phyloP scores from a whole-genome alignment of 345 rosid species.

The Psidium friedrichsthalianum region DNA sequence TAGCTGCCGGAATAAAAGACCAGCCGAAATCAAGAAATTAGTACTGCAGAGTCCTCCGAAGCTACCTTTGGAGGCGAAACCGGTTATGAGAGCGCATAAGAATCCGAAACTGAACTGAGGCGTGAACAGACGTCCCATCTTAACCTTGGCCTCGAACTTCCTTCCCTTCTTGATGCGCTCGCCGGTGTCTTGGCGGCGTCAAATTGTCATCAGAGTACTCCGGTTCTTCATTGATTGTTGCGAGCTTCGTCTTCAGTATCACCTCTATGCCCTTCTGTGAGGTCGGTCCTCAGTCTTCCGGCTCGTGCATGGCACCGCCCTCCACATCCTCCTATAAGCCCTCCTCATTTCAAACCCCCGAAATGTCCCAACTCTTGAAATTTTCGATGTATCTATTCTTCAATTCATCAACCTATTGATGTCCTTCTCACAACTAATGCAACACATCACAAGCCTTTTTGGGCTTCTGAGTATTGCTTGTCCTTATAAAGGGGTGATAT shows the following conservation, averaged over 20 bases:
- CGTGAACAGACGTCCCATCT: background rate
- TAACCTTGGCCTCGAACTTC: background rate
- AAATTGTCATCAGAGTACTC: background rate
- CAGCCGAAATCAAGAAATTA: background rate
- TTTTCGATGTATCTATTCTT: background rate
- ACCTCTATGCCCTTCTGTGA: slow-evolving; percentile 22
- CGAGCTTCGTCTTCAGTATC: slow-evolving; percentile 20
- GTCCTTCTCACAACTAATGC: background rate
- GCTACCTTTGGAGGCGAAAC: slow-evolving; percentile 13
- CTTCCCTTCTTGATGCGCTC: slow-evolving; percentile 7
- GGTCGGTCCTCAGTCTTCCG: slow-evolving; percentile 11
- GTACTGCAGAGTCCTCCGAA: slow-evolving; percentile 10
- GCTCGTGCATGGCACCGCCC: slow-evolving; percentile 22
- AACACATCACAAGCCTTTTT: background rate
- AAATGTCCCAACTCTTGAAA: background rate
- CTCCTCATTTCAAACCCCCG: background rate
- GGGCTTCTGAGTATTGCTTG: background rate
- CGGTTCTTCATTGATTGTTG: slow-evolving; percentile 17
- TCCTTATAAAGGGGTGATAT: background rate
- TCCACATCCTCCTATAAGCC: slow-evolving; percentile 16
- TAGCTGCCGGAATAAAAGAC: background rate
- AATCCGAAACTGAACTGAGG: slow-evolving; percentile 16
- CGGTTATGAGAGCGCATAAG: slow-evolving; percentile 9
- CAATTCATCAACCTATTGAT: background rate
- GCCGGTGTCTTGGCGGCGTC: background rate